phyloP scores from a whole-genome alignment of 495 filamentous ascomycete genomes.

The Barbatosphaeria neglecta region DNA sequence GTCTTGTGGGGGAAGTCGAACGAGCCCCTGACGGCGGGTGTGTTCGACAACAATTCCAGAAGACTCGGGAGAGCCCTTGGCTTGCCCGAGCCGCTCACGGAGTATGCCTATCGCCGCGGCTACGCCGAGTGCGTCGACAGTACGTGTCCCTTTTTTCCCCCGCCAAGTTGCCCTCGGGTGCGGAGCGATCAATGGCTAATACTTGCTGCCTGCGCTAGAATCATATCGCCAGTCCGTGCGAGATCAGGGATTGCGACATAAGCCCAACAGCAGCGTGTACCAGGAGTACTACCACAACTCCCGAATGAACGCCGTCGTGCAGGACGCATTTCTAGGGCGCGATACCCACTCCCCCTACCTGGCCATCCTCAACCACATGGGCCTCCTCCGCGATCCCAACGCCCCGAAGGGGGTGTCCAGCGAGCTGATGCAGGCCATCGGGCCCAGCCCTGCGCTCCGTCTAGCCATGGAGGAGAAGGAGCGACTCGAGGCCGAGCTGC shows the following conservation, averaged over 20 bases:
- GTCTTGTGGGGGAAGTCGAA: conserved; percentile 4
- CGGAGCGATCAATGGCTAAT: too few relatives aligned
- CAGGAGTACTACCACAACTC: conserved; percentile 7
- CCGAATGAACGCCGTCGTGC: conserved; percentile 9
- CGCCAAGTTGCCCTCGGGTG: too few relatives aligned
- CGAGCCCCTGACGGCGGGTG: conserved; percentile 3
- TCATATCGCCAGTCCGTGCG: conserved; percentile 5
- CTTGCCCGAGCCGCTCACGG: conserved; percentile 2
- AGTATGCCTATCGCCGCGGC: conserved; percentile 4
- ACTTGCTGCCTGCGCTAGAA: not conserved
- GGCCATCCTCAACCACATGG: conserved; percentile 7
- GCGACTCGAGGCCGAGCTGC: conserved; percentile 2
- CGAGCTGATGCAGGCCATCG: conserved; percentile 7
- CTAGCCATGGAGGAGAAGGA: conserved; percentile 3
- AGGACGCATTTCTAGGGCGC: conserved; percentile 10
- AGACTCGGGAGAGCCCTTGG: conserved; percentile 4
- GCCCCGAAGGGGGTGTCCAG: conserved; percentile 7
- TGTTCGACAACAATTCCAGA: conserved; percentile 4
- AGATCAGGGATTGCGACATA: conserved; percentile 5
- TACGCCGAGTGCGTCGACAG: conserved; percentile 6
- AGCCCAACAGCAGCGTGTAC: conserved; percentile 6
- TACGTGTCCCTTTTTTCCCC: conserved; percentile 2
- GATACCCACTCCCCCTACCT: conserved; percentile 7
- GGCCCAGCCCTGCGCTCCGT: conserved; percentile 4
- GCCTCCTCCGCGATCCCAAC: conserved; percentile 5